Conservation (phyloP, 169 alveolate species). For the Cryptosporidium meleagridis region DNA sequence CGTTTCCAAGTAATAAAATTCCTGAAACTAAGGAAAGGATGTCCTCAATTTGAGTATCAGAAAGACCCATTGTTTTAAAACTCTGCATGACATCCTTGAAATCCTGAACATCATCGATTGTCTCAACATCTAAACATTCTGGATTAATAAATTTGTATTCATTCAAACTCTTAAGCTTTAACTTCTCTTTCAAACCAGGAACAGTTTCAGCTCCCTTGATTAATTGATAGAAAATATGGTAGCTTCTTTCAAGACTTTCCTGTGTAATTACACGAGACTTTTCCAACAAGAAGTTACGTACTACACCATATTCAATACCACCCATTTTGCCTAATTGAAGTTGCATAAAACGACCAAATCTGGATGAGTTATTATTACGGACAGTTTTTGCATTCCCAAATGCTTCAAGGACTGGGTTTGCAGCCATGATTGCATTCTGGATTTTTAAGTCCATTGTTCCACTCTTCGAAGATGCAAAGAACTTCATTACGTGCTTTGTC, state of each 20-base stretch:
- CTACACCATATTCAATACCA: slow-evolving; percentile 91
- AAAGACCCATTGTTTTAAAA: slow-evolving; percentile 90
- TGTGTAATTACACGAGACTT: slow-evolving; percentile 96
- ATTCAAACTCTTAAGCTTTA: slow-evolving; percentile 80
- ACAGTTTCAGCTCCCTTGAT: slow-evolving; percentile 88
- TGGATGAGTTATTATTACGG: slow-evolving; percentile 96
- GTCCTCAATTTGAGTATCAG: slow-evolving; percentile 86
- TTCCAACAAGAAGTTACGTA: slow-evolving; percentile 94
- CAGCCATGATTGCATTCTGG: slow-evolving; percentile 91
- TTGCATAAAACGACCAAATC: slow-evolving; percentile 98
- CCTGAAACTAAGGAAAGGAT: slow-evolving; percentile 91
- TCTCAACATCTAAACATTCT: slow-evolving; percentile 88
- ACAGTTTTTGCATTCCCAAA: slow-evolving; percentile 99
- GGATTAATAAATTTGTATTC: slow-evolving; percentile 87
- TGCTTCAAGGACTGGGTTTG: slow-evolving; percentile 97
- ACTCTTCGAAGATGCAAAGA: slow-evolving; percentile 87
- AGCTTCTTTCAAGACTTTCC: slow-evolving; percentile 93
- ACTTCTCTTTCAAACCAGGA: slow-evolving; percentile 82
- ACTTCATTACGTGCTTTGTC: slow-evolving; percentile 93
- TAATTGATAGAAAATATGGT: slow-evolving; percentile 96
- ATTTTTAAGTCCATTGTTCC: slow-evolving; percentile 80
- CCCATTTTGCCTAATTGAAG: slow-evolving; percentile 87
- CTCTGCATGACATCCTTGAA: slow-evolving; percentile 91
- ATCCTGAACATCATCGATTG: slow-evolving; percentile 94
- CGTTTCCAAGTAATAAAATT: slow-evolving; percentile 94